Evolutionary conservation across 2,329 filamentous ascomycete genomes (phyloP).

Genomic region (Helotiales sp.): DNA sequence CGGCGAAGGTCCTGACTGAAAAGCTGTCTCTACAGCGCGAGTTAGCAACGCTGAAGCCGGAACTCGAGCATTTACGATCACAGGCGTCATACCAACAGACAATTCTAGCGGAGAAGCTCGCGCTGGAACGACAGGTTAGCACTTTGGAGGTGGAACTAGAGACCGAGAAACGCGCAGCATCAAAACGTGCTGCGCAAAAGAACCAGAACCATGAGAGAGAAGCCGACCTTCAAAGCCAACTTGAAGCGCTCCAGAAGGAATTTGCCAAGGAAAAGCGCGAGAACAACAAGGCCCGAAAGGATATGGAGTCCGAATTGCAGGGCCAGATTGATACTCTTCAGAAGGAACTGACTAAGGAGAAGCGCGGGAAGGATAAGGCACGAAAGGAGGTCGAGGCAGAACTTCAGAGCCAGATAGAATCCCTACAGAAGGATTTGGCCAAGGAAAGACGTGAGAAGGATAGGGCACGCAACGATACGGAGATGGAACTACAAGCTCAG

Average conservation of each 20-base stretch:
- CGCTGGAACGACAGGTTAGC: constrained; percentile 75
- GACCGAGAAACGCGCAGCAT: constrained; percentile 68
- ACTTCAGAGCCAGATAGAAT: constrained; percentile 34
- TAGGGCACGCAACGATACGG: constrained; percentile 34
- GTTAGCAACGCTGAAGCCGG: constrained; percentile 56
- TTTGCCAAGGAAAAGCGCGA: constrained; percentile 41
- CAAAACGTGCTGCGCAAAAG: constrained; percentile 54
- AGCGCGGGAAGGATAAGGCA: constrained; percentile 34
- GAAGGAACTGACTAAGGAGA: constrained; percentile 40
- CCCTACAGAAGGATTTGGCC: constrained; percentile 34
- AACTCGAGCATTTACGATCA: constrained; percentile 60
- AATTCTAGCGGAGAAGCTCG: constrained; percentile 74
- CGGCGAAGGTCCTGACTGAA: constrained; percentile 67
- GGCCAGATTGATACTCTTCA: constrained; percentile 40
- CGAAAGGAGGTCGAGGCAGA: constrained; percentile 30
- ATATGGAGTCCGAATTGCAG: constrained; percentile 37
- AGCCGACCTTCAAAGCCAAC: constrained; percentile 40
- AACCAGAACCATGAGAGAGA: constrained; percentile 42
- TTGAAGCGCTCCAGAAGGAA: constrained; percentile 39
- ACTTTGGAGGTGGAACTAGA: constrained; percentile 79
- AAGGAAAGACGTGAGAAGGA: constrained; percentile 45
- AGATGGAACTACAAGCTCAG: constrained; percentile 42
- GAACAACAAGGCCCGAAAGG: constrained; percentile 33
- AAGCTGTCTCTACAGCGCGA: constrained; percentile 63
- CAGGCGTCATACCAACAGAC: constrained; percentile 63